Percentiles rank a stretch among this genome's conserved stretches.
phyloP scores from a whole-genome alignment of 1,284 basidiomycete genomes.

The Exobasidium cylindrosporum region DNA sequence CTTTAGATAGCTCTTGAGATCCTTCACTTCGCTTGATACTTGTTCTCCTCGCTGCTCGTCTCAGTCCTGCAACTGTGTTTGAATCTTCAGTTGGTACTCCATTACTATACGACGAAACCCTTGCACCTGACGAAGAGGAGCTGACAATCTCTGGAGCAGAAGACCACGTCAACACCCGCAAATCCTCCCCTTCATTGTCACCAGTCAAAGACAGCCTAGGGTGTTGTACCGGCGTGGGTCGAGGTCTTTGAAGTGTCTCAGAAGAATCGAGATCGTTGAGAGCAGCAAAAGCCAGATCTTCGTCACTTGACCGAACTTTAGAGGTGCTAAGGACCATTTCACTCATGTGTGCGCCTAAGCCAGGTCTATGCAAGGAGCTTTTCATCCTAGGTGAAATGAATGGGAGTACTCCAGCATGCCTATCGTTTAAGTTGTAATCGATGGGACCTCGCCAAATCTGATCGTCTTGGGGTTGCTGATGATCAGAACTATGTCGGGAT shows the following conservation, averaged over 20 bases:
- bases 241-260: constrained; percentile 5
- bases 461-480: neutral
- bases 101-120: neutral
- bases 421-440: neutral
- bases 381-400: neutral
- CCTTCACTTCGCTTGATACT: constrained; percentile 15
- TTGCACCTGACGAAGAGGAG: neutral
- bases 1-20: neutral
- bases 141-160: neutral
- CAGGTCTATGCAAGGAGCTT: neutral
- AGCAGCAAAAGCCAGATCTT: neutral
- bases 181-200: neutral
- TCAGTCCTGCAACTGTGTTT: constrained; percentile 32
- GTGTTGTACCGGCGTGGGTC: constrained; percentile 2
- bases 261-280: neutral
- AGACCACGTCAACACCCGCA: neutral
- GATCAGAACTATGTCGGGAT: neutral
- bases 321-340: neutral
- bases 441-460: neutral
- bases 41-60: constrained; percentile 36
- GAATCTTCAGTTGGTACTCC: neutral
- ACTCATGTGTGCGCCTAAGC: constrained; percentile 8
- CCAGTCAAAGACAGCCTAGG: neutral
- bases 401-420: neutral
- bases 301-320: neutral